A percentile compares a stretch with the other conserved stretches of the same genome.
These are phyloP conservation scores for Phaeosphaeriaceae sp. DNA, from an alignment of 2,329 filamentous ascomycete genomes.

Conservation along the genomic window DNA sequence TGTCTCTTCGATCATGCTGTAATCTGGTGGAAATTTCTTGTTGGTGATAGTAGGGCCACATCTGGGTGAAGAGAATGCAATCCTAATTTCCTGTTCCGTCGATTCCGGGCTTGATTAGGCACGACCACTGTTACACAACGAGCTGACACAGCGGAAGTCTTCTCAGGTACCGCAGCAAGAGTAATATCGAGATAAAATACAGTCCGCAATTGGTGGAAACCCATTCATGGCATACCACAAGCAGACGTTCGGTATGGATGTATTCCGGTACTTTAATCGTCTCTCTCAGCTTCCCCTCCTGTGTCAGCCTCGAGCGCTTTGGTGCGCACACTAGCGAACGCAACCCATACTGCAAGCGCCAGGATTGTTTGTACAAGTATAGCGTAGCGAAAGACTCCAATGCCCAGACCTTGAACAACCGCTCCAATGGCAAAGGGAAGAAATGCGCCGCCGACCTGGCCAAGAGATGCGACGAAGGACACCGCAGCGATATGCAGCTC, in stretches of 20 bases:
- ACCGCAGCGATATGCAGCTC: conserved; percentile 54
- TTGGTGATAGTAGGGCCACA: not conserved
- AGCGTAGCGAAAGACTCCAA: conserved; percentile 47
- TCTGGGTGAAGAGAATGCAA: not conserved
- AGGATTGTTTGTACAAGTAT: conserved; percentile 30
- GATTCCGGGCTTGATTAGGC: not conserved
- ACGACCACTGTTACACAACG: not conserved
- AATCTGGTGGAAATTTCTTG: not conserved
- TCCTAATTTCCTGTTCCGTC: not conserved
- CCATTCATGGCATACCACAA: not conserved
- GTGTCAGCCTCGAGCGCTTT: not conserved
- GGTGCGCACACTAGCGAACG: conserved; percentile 15
- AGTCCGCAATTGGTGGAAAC: not conserved
- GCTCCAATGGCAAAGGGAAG: conserved; percentile 55
- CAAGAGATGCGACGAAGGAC: conserved; percentile 54
- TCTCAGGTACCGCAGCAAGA: not conserved
- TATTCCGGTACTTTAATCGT: not conserved
- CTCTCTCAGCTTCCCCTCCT: not conserved
- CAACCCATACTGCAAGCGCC: conserved; percentile 32
- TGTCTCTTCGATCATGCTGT: not conserved
- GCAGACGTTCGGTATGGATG: not conserved
- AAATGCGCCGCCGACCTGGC: conserved; percentile 54
- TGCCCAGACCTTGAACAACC: conserved; percentile 48
- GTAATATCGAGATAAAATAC: not conserved
- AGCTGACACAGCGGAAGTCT: not conserved